Evolutionary conservation across 805 yeast genomes (phyloP).

Genomic region (Geotrichum ghanense): DNA sequence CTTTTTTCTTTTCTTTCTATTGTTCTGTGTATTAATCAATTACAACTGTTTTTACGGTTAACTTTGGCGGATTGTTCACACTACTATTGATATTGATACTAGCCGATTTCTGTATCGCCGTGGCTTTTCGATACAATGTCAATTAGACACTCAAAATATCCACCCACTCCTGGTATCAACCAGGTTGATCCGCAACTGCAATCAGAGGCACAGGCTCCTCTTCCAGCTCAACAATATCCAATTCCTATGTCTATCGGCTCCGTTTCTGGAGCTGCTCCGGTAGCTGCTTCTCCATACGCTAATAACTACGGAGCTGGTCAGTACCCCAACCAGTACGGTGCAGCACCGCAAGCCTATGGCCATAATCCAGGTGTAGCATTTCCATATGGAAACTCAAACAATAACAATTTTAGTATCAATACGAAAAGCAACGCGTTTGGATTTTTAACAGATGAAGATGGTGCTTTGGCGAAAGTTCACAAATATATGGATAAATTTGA

Average conservation of each 20-base stretch:
- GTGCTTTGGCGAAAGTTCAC: conserved; percentile 10
- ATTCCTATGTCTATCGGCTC: neutral
- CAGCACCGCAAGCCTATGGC: neutral
- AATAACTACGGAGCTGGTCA: neutral
- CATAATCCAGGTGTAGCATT: neutral
- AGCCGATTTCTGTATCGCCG: too few species aligned
- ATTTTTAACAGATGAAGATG: conserved; percentile 2
- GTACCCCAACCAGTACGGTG: neutral
- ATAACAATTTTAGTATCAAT: neutral
- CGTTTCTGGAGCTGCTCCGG: neutral
- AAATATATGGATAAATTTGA: conserved; percentile 20
- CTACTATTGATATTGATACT: too few species aligned
- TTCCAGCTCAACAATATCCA: neutral
- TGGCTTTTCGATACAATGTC: too few species aligned
- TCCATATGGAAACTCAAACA: neutral
- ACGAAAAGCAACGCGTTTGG: neutral
- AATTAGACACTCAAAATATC: neutral
- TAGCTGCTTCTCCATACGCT: neutral
- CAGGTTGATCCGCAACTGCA: neutral
- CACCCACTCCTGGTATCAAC: neutral
- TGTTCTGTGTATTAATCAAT: too few species aligned
- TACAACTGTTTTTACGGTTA: too few species aligned
- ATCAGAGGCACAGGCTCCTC: neutral
- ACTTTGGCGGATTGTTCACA: too few species aligned
- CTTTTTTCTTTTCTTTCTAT: neutral